Evolutionary conservation across 208 protist species (phyloP).

Genomic region (Wallacemonas sp.): DNA sequence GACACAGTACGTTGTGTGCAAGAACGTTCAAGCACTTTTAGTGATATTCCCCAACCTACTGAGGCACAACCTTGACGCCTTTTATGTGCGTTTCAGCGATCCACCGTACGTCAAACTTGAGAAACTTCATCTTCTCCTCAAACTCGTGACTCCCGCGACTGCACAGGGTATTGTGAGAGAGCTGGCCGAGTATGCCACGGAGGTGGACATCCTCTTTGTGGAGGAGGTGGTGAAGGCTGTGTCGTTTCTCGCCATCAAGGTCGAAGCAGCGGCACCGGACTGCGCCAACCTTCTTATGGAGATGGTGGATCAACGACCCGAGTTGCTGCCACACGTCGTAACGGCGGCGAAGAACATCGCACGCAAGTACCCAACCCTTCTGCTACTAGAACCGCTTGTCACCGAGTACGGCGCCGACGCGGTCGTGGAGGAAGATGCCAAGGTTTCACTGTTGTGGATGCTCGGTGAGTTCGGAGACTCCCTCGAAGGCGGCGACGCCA

Average conservation of each 20-base stretch:
- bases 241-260: conserved; percentile 97
- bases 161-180: conserved; percentile 94
- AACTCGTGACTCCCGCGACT: conserved; percentile 94
- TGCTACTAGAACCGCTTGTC: conserved; percentile 71
- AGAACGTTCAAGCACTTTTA: conserved; percentile 98
- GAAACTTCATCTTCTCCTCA: conserved; percentile 98
- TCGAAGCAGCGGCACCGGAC: conserved; percentile 92
- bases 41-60: conserved; percentile 96
- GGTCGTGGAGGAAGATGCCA: conserved; percentile 97
- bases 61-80: conserved; percentile 88
- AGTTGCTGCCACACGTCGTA: conserved; percentile 69
- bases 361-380: conserved; percentile 76
- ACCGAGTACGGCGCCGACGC: conserved; percentile 67
- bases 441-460: conserved; percentile 99
- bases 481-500: conserved; percentile 94
- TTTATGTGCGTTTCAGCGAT: conserved; percentile 99
- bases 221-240: conserved; percentile 96
- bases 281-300: conserved; percentile 91
- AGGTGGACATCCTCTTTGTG: conserved; percentile 98
- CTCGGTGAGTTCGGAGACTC: conserved; percentile 98
- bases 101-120: conserved; percentile 99
- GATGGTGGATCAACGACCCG: conserved; percentile 46
- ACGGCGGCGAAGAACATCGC: conserved; percentile 87
- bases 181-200: conserved; percentile 97
- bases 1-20: conserved; percentile 98